These are phyloP conservation scores for Aurifilum marmelostoma DNA, from an alignment of 2,329 filamentous ascomycete species.

Conservation along the genomic window DNA sequence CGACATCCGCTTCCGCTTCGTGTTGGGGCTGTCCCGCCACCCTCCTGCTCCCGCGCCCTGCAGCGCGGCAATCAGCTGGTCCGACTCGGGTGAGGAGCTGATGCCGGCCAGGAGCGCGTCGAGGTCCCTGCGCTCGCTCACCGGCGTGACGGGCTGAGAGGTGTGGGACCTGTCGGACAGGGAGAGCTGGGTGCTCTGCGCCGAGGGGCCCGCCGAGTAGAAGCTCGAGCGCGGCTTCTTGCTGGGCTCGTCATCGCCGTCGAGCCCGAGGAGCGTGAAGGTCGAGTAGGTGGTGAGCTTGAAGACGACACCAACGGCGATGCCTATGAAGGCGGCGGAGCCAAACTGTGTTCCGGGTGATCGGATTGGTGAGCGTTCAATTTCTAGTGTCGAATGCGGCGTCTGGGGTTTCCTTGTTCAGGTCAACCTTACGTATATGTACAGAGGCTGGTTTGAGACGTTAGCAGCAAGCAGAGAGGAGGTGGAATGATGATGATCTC, in stretches of 20 bases:
- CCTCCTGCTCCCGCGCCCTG: slow-evolving; percentile 3
- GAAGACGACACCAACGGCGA: slow-evolving; percentile 62
- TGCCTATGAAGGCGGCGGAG: slow-evolving; percentile 69
- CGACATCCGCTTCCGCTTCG: slow-evolving; percentile 45
- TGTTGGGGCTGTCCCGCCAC: slow-evolving; percentile 32
- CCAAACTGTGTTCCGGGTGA: slow-evolving; percentile 51
- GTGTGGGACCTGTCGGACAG: background rate
- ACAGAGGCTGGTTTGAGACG: slow-evolving; percentile 19
- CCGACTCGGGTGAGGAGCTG: slow-evolving; percentile 24
- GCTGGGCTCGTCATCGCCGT: slow-evolving; percentile 27
- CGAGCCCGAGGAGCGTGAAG: slow-evolving; percentile 53
- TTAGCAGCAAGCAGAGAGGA: background rate
- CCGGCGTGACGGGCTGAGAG: slow-evolving; percentile 26
- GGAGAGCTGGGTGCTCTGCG: slow-evolving; percentile 9
- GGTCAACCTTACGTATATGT: slow-evolving; percentile 28
- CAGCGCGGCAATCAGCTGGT: slow-evolving; percentile 13
- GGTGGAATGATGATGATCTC: background rate
- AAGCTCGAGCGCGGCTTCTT: background rate
- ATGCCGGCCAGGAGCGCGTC: slow-evolving; percentile 24
- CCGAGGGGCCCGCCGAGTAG: background rate
- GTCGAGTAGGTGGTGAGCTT: slow-evolving; percentile 60
- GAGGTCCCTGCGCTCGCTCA: slow-evolving; percentile 19
- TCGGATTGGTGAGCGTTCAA: slow-evolving; percentile 52
- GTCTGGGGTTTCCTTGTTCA: background rate
- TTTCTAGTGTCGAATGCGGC: background rate